Conservation (phyloP, 2,329 filamentous ascomycete species). For the Verticillium isaacii region DNA sequence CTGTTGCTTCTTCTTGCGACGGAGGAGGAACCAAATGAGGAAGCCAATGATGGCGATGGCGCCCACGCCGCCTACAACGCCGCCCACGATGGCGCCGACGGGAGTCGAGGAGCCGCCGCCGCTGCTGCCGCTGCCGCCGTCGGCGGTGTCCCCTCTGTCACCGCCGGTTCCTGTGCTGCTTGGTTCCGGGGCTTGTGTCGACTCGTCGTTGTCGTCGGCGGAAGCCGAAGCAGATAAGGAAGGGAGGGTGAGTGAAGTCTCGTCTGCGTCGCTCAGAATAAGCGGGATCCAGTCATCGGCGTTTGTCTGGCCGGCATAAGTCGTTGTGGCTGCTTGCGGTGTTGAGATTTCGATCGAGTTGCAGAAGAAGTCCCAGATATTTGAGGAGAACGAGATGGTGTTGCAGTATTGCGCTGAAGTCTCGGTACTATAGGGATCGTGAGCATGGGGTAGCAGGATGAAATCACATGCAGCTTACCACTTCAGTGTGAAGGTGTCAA, state of each 20-base stretch:
- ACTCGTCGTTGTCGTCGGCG: neutral
- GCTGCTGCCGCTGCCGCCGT: conserved; percentile 6
- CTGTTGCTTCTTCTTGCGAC: conserved; percentile 18
- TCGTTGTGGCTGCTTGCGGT: conserved; percentile 31
- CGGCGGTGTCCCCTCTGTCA: conserved; percentile 2
- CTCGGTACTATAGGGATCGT: conserved; percentile 27
- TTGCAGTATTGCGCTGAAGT: conserved; percentile 34
- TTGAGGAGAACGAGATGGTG: conserved; percentile 35
- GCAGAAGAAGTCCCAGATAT: conserved; percentile 41
- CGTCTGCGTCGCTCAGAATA: conserved; percentile 4
- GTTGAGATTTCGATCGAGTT: conserved; percentile 25
- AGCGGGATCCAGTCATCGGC: conserved; percentile 20
- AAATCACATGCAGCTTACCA: conserved; percentile 29
- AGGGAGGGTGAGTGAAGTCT: neutral
- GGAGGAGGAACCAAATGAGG: conserved; percentile 25
- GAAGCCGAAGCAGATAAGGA: no score
- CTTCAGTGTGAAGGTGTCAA: conserved; percentile 37
- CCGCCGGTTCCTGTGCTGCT: neutral
- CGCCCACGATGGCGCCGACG: conserved; percentile 31
- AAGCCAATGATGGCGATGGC: conserved; percentile 23
- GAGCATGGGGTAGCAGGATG: conserved; percentile 6
- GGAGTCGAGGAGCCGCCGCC: conserved; percentile 13
- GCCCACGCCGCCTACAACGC: conserved; percentile 30
- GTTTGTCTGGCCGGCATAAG: conserved; percentile 31
- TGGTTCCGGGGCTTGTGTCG: neutral